phyloP scores from a whole-genome alignment of 176 grass and related monocot species.

The Metroxylon sagu region DNA sequence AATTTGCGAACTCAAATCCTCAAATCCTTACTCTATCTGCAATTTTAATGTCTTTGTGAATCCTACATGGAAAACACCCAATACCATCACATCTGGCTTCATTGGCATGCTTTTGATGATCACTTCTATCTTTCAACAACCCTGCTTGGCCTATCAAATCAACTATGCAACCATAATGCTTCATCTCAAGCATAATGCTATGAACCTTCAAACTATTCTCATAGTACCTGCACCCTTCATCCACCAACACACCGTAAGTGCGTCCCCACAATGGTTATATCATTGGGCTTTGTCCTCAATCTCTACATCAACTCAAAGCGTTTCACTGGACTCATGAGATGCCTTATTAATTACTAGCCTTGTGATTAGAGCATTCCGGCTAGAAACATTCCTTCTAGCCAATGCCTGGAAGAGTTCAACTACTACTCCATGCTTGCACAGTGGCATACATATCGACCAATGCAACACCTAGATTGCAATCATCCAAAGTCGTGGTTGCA shows the following conservation, averaged over 20 bases:
- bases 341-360: conserved; percentile 40
- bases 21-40: too few species aligned
- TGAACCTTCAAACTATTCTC: conserved; percentile 36
- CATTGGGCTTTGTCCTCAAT: conserved; percentile 29
- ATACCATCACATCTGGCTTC: conserved; percentile 43
- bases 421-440: conserved; percentile 38
- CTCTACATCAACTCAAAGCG: conserved; percentile 48
- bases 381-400: conserved; percentile 42
- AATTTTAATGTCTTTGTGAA: too few species aligned
- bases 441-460: conserved; percentile 68
- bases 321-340: conserved; percentile 27
- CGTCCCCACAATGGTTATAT: conserved; percentile 42
- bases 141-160: conserved; percentile 57
- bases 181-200: conserved; percentile 31
- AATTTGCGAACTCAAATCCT: too few species aligned
- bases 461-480: conserved; percentile 57
- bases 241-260: conserved; percentile 38
- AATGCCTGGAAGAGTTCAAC: conserved; percentile 41
- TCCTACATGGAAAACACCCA: conserved; percentile 22
- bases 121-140: conserved; percentile 57
- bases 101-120: conserved; percentile 43
- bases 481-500: conserved; percentile 42
- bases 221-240: conserved; percentile 43
- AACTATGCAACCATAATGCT: conserved; percentile 75
- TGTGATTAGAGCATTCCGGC: conserved; percentile 63